Conservation (phyloP, 2,329 filamentous ascomycete genomes). For the Cercospora canescens region DNA sequence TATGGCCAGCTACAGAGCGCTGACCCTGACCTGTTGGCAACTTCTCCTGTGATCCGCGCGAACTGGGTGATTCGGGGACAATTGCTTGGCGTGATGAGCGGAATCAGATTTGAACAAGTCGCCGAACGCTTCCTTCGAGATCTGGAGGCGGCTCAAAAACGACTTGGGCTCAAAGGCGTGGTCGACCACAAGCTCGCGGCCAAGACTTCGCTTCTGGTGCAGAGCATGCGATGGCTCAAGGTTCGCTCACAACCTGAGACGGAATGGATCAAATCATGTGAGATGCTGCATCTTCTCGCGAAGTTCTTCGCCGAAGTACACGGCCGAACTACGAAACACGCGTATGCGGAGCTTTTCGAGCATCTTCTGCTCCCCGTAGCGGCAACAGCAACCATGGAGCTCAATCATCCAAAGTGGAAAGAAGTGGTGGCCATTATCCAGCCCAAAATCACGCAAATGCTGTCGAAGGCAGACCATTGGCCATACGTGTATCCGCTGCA, state of each 20-base stretch:
- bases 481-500: slow-evolving; percentile 82
- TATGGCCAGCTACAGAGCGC: slow-evolving; percentile 92
- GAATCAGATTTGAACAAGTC: slow-evolving; percentile 83
- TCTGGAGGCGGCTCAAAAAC: slow-evolving; percentile 74
- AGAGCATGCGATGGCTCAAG: slow-evolving; percentile 87
- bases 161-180: slow-evolving; percentile 70
- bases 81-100: slow-evolving; percentile 93
- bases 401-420: slow-evolving; percentile 81
- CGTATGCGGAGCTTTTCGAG: slow-evolving; percentile 90
- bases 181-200: slow-evolving; percentile 70
- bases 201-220: slow-evolving; percentile 81
- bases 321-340: slow-evolving; percentile 85
- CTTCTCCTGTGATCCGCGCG: slow-evolving; percentile 80
- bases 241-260: slow-evolving; percentile 72
- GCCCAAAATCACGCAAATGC: slow-evolving; percentile 77
- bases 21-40: slow-evolving; percentile 75
- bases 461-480: slow-evolving; percentile 93
- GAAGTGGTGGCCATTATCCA: slow-evolving; percentile 79
- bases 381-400: slow-evolving; percentile 70
- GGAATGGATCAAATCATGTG: slow-evolving; percentile 82
- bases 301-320: slow-evolving; percentile 82
- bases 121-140: slow-evolving; percentile 79
- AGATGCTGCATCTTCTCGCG: slow-evolving; percentile 80
- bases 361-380: slow-evolving; percentile 84
- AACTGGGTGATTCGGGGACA: slow-evolving; percentile 97